Base-by-base conservation (phyloP, 495 filamentous ascomycete species). In the Aspergillus sparsus region DNA sequence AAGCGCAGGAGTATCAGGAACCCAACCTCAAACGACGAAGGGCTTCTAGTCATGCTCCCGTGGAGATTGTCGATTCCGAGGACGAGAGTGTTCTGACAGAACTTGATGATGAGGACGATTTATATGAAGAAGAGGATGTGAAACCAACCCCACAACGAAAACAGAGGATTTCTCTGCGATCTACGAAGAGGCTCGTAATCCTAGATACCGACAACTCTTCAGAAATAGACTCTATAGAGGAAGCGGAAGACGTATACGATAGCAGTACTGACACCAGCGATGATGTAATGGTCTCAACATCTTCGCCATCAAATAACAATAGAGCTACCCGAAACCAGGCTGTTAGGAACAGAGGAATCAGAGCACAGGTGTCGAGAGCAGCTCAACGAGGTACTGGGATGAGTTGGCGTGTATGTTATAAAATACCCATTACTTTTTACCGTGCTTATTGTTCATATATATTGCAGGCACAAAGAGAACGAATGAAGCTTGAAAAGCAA, bases 401-500 rank as follows among this genome's bases (percentile, higher is more conserved):
- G 71, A 66, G 62, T 35, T 47, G 49, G 46, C 74, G 76, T 47
- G 75, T 77, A 76, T 68, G 76, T 57, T n/a, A 8, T 16, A 7
- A 21, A 6, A 9, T 3, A 31, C 8, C 7, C 34, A 12, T 55
- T 18, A 49, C 8, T 46, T 42, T 9, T 33, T 18, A 13, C 16
- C 31, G 9, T 37, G n/a, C n/a, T 10, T 16, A 13, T 35, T 41
- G 27, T 49, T 62, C 41, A 64, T 55, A 27, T 31, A 6, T 12
- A 39, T 32, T 47, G 3, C 60, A 77, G 76, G 72, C 60, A 18
- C 70, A 65, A n/a, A 76, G 69, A 65, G 85, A 88, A 63, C 81
- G 86, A 15, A 71, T 74, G 58, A 87, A 86, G 56, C 85, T 97
- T 7, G 89, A 93, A 66, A 72, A 76, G 7, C 77, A 87, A 39